Percentiles rank a stretch among this genome's conserved stretches.
Conservation (phyloP, 192 early-diverging fungal species). For the Pilaira anomala region DNA sequence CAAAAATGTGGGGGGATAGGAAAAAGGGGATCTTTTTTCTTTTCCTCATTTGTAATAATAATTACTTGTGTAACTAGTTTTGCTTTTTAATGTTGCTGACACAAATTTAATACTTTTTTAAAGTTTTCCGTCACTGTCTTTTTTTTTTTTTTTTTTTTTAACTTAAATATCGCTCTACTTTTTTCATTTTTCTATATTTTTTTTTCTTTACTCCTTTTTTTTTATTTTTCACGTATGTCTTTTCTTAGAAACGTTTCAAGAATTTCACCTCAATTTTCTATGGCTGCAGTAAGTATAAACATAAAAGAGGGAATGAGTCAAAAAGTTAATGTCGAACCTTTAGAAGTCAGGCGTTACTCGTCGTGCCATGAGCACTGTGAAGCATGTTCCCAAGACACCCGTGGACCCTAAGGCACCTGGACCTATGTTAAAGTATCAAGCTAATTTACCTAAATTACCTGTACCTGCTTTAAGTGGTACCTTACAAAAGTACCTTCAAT, state of each 20-base stretch:
- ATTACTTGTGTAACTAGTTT: too few species aligned
- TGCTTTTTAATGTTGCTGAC: too few species aligned
- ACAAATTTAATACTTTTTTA: too few species aligned
- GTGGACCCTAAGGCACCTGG: conserved; percentile 37
- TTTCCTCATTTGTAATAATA: too few species aligned
- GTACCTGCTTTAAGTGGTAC: conserved; percentile 85
- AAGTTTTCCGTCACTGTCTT: too few species aligned
- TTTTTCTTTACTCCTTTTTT: background rate
- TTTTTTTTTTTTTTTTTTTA: too few species aligned
- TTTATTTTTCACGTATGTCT: background rate
- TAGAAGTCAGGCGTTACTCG: conserved; percentile 8
- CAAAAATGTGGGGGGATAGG: too few species aligned
- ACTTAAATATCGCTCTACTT: background rate
- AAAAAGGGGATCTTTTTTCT: too few species aligned
- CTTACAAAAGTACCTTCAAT: conserved; percentile 72
- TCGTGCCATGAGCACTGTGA: conserved; percentile 10
- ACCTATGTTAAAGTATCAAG: conserved; percentile 70
- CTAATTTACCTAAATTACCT: conserved; percentile 78
- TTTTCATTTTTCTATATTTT: background rate
- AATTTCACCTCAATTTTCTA: background rate
- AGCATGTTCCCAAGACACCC: conserved; percentile 12
- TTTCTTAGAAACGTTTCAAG: background rate
- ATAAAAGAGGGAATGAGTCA: too few species aligned
- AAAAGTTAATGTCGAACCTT: background rate
- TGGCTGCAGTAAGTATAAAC: background rate